These are phyloP conservation scores for Candida ponderosae DNA, from an alignment of 805 yeast genomes.

Conservation along the genomic window DNA sequence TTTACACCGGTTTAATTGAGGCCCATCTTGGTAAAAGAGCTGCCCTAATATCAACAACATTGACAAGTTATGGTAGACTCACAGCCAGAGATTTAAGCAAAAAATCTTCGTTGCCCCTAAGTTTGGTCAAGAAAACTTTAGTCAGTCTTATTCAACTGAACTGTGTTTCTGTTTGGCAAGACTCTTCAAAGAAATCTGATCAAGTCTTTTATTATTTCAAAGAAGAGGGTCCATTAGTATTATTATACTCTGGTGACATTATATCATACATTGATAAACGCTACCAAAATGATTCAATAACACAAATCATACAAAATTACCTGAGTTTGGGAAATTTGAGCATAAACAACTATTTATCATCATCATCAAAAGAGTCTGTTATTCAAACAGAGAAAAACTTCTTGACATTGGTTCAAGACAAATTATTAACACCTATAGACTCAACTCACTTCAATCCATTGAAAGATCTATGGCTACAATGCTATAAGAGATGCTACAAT, in stretches of 20 bases:
- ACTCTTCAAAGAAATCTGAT: conserved; percentile 20
- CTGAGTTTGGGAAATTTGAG: conserved; percentile 63
- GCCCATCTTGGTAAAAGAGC: conserved; percentile 69
- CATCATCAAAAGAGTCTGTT: conserved; percentile 19
- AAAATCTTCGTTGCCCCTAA: conserved; percentile 36
- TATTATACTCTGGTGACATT: conserved; percentile 75
- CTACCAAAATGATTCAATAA: conserved; percentile 33
- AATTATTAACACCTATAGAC: conserved; percentile 42
- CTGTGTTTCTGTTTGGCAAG: conserved; percentile 63
- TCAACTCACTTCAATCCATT: conserved; percentile 26
- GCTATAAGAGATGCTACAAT: conserved; percentile 32
- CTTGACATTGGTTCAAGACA: conserved; percentile 37
- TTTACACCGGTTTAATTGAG: conserved; percentile 45
- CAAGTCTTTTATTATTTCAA: conserved; percentile 48
- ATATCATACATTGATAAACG: conserved; percentile 41
- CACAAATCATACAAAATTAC: conserved; percentile 61
- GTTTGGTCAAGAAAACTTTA: conserved; percentile 53
- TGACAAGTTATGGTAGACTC: conserved; percentile 64
- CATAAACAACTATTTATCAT: conserved; percentile 38
- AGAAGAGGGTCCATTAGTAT: conserved; percentile 53
- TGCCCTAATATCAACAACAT: conserved; percentile 46
- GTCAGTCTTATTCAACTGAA: conserved; percentile 75
- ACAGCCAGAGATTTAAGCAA: conserved; percentile 45
- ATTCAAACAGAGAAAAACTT: conserved; percentile 30
- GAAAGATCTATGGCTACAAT: conserved; percentile 29